phyloP scores from a whole-genome alignment of 75 land plant species.

The Picea sitchensis region DNA sequence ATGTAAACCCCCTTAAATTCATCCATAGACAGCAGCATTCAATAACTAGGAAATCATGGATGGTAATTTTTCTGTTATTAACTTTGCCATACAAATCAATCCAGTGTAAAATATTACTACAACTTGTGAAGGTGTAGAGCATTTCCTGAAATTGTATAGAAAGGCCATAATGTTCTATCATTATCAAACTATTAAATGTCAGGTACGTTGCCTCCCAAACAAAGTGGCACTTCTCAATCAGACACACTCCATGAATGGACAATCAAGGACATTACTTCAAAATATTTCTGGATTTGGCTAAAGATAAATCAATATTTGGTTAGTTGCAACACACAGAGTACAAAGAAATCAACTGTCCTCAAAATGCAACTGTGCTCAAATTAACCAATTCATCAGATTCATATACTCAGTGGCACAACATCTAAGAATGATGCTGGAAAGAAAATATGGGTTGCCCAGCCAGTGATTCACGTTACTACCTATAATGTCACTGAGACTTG shows the following conservation, averaged over 20 bases:
- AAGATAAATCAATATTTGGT: neutral
- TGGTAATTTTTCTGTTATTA: neutral
- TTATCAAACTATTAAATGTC: too few relatives aligned
- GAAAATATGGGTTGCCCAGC: too few relatives aligned
- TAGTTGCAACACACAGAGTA: too few relatives aligned
- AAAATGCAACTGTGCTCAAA: too few relatives aligned
- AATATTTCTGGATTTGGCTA: neutral
- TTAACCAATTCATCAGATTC: too few relatives aligned
- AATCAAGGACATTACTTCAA: neutral
- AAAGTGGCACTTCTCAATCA: neutral
- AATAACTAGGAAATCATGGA: neutral
- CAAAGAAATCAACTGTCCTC: too few relatives aligned
- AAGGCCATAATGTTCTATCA: neutral
- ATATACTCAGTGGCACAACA: too few relatives aligned
- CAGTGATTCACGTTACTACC: too few relatives aligned
- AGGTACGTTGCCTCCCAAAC: neutral
- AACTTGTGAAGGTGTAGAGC: neutral
- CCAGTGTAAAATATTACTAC: neutral
- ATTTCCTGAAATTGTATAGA: neutral
- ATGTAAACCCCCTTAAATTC: neutral
- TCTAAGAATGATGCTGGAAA: too few relatives aligned
- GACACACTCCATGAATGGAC: neutral
- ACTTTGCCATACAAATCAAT: neutral
- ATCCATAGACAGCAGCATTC: too few relatives aligned
- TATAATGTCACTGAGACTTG: too few relatives aligned